Conservation (phyloP, 805 yeast species). For the Suhomyces prunicola region DNA sequence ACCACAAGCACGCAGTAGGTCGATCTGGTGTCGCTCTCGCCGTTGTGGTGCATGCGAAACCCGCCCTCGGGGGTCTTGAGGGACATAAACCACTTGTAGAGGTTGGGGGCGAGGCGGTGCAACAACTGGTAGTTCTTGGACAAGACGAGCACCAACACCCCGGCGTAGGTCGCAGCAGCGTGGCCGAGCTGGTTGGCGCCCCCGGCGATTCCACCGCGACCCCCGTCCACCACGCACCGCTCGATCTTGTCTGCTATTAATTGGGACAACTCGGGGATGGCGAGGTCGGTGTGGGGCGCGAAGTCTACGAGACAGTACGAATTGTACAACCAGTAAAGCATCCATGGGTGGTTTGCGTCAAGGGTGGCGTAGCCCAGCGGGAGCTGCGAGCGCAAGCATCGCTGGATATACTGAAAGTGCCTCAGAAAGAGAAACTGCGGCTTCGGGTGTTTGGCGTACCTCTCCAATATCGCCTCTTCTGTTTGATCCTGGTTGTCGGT, state of each 20-base stretch:
- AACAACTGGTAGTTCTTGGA: slow-evolving; percentile 39
- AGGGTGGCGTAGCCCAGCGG: slow-evolving; percentile 52
- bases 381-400: slow-evolving; percentile 41
- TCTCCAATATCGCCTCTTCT: slow-evolving; percentile 8
- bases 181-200: slow-evolving; percentile 82
- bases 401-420: slow-evolving; percentile 45
- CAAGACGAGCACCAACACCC: slow-evolving; percentile 57
- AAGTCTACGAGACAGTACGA: slow-evolving; percentile 20
- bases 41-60: slow-evolving; percentile 68
- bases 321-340: slow-evolving; percentile 79
- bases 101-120: slow-evolving; percentile 28
- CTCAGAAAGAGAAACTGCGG: slow-evolving; percentile 12
- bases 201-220: slow-evolving; percentile 71
- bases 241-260: slow-evolving; percentile 24
- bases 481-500: slow-evolving; percentile 9
- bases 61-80: slow-evolving; percentile 73
- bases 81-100: slow-evolving; percentile 62
- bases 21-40: slow-evolving; percentile 85
- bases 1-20: slow-evolving; percentile 81
- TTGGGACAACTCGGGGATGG: neutral
- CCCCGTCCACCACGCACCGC: slow-evolving; percentile 26
- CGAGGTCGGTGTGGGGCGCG: slow-evolving; percentile 28
- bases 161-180: slow-evolving; percentile 81
- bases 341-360: slow-evolving; percentile 94
- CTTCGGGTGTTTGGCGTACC: slow-evolving; percentile 2